Conservation (phyloP, 2,329 filamentous ascomycete genomes). For the Aureobasidium leucospermi region DNA sequence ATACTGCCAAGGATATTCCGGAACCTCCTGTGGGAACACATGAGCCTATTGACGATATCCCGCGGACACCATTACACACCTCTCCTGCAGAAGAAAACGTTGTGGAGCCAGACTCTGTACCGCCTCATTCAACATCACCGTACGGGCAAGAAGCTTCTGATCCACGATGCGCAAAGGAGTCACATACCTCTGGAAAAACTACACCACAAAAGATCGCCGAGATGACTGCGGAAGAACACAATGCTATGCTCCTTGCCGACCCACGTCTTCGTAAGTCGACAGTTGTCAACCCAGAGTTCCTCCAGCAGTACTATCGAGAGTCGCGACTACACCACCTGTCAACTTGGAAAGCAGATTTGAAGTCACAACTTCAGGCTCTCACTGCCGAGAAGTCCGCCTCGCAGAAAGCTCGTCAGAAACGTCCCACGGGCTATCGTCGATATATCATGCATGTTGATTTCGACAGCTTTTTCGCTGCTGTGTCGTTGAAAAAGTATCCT, state of each 20-base stretch:
- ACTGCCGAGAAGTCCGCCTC: slow-evolving; percentile 59
- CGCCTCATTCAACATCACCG: not conserved
- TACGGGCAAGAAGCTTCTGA: not conserved
- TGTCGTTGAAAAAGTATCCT: slow-evolving; percentile 73
- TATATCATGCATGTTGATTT: slow-evolving; percentile 97
- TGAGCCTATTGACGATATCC: not conserved
- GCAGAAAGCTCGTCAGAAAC: slow-evolving; percentile 45
- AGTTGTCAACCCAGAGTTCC: slow-evolving; percentile 84
- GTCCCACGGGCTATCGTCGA: slow-evolving; percentile 56
- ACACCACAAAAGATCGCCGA: slow-evolving; percentile 31
- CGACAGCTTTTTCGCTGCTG: slow-evolving; percentile 95
- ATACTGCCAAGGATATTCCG: not conserved
- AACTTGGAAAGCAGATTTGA: slow-evolving; percentile 92
- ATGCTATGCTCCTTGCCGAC: slow-evolving; percentile 74
- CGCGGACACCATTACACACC: slow-evolving; percentile 20
- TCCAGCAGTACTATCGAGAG: slow-evolving; percentile 91
- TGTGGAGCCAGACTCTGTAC: not conserved
- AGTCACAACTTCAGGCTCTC: slow-evolving; percentile 75
- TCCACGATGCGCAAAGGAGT: not conserved
- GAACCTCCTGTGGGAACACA: not conserved
- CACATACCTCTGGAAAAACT: slow-evolving; percentile 12
- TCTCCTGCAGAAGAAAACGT: slow-evolving; percentile 2
- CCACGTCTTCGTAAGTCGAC: slow-evolving; percentile 82
- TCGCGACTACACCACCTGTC: slow-evolving; percentile 92
- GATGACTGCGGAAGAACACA: slow-evolving; percentile 87